These are phyloP conservation scores for Paramecium primaurelia DNA, from an alignment of 73 alveolate genomes.

Conservation along the genomic window DNA sequence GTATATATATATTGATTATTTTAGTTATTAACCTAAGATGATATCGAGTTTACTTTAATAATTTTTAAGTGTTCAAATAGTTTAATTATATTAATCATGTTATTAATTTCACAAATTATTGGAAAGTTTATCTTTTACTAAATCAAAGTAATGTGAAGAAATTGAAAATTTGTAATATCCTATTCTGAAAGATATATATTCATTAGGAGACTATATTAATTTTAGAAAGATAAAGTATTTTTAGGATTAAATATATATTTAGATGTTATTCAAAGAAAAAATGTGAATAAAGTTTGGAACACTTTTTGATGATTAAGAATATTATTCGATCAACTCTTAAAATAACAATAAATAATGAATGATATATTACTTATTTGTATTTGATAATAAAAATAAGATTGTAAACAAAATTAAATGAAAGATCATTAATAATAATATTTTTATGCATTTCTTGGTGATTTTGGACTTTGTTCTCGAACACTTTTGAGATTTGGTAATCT, in stretches of 20 bases:
- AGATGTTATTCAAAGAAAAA: background rate
- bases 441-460: background rate
- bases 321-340: background rate
- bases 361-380: background rate
- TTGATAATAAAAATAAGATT: background rate
- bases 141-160: background rate
- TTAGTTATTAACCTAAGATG: background rate
- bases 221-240: background rate
- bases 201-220: background rate
- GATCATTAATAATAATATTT: constrained; percentile 39
- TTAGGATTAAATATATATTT: too few relatives aligned
- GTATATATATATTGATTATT: background rate
- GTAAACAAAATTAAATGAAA: background rate
- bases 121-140: background rate
- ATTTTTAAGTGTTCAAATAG: background rate
- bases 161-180: background rate
- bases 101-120: background rate
- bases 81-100: background rate
- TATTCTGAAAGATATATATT: background rate
- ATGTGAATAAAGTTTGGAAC: background rate
- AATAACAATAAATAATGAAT: background rate
- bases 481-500: constrained; percentile 40
- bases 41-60: background rate
- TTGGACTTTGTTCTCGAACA: constrained; percentile 36
- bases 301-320: background rate